Conservation (phyloP, 2,329 filamentous ascomycete species). For the Botrytis porri region DNA sequence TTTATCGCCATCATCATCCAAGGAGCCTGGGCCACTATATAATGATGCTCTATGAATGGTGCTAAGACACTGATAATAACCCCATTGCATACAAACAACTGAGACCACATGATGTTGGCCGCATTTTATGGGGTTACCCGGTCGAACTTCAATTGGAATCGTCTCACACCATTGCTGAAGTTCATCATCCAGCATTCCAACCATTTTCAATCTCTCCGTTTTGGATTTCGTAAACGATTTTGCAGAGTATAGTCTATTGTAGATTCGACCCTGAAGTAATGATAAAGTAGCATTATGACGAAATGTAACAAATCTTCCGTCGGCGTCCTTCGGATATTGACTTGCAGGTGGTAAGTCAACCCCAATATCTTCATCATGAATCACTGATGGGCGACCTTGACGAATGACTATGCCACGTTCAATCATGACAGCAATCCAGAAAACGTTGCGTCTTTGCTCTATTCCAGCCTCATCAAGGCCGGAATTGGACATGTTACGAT, state of each 20-base stretch:
- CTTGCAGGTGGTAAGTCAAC: slow-evolving; percentile 29
- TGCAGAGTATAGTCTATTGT: slow-evolving; percentile 31
- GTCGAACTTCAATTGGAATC: slow-evolving; percentile 32
- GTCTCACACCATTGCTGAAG: slow-evolving; percentile 30
- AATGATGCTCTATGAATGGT: slow-evolving; percentile 28
- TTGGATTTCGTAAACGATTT: slow-evolving; percentile 30
- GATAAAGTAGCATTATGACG: slow-evolving; percentile 24
- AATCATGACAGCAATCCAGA: slow-evolving; percentile 30
- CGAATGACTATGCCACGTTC: slow-evolving; percentile 27
- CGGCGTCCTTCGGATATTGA: slow-evolving; percentile 17
- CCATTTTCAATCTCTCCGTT: slow-evolving; percentile 25
- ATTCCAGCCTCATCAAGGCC: slow-evolving; percentile 24
- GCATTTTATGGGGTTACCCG: slow-evolving; percentile 27
- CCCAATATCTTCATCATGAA: slow-evolving; percentile 33
- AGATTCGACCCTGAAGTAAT: slow-evolving; percentile 30
- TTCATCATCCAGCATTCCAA: slow-evolving; percentile 29
- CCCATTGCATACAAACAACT: slow-evolving; percentile 31
- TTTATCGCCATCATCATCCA: slow-evolving; percentile 14
- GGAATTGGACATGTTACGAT: slow-evolving; percentile 26
- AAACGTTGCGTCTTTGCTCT: slow-evolving; percentile 31
- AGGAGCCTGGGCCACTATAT: slow-evolving; percentile 24
- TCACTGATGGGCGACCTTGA: slow-evolving; percentile 30
- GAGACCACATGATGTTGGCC: slow-evolving; percentile 25
- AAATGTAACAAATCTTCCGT: slow-evolving; percentile 26
- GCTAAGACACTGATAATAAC: slow-evolving; percentile 29